Base-by-base conservation (phyloP, 176 grass and related monocot species). In the Phoenix roebelenii region DNA sequence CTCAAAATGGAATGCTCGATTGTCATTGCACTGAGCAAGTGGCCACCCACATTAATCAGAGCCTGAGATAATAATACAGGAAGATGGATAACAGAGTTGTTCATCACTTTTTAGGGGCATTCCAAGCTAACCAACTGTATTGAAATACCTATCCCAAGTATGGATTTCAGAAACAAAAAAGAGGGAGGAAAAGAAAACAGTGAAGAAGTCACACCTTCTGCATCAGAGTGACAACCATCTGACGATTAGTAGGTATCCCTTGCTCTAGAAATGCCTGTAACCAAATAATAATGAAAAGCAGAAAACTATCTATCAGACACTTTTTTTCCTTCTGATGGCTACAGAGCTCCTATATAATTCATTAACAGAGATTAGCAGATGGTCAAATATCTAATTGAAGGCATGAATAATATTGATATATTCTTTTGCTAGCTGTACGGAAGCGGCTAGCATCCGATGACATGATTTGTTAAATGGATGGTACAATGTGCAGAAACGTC, bases 1-100 rank as follows among this genome's bases (percentile, higher is more conserved):
- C 94, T 69, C 25, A 98, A 73, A 67, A 93, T 85, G 81, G 93
- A 98, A 73, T 92, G 88, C 84, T 93, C 94, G 18, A 93, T 89
- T 52, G 94, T 78, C 94, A 98, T 98, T 65, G 94, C 84, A 73
- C 76, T 92, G 64, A 92, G 75, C 69, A 84, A 73, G 74, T 81
- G 82, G 52, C 94, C 88, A 56, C 88, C 71, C 0, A 98, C 81
- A 65, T 89, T 85, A 58, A 98, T 77, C 26, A 74, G 65, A 15
- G 94, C 94, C 94, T 98, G 69, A 60, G 69, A 64, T 44, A 44
- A 44, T 44, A 44, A 12, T 12, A 44, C 35, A 44, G 35, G 12
- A 0, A 44, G 35, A 44, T 12, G 35, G 9, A 44, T 44, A 10
- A 44, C 35, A 12, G 35, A 44, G 35, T 44, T 12, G 1, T 44